Base-by-base conservation (phyloP, 805 yeast genomes). In the Yamadazyma phyllophila region DNA sequence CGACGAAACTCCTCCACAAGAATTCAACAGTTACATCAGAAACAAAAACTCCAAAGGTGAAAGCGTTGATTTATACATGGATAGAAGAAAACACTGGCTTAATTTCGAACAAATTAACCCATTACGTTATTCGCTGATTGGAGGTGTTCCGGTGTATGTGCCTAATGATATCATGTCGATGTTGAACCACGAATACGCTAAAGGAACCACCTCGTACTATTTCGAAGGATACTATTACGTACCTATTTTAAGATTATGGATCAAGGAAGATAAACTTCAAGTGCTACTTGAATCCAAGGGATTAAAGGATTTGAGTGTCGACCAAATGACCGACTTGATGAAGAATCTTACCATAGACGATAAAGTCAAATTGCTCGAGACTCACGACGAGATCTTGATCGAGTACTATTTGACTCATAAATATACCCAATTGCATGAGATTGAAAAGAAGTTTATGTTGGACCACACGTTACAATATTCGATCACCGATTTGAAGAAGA, bases 51-150 rank as follows among this genome's bases (percentile, higher is more conserved):
- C 56, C 12, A 45, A 41, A 14, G 48, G 50, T 32, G 46, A 51
- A 34, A 39, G 46, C n/a, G 47, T 47, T 7, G 55, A 55, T 40
- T 48, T 65, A 29, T 63, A 62, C 44, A 60, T 62, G 65, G 68
- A 64, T 48, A 47, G 69, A 45, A 52, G 68, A 48, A 65, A 61
- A 49, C 69, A 65, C 47, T 63, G 66, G 65, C 44, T 57, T 17
- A 53, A 49, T 36, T 57, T 55, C 36, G 62, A 59, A 36, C 61
- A 78, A 46, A 50, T 84, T 12, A 69, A 75, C 14, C 88, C 88
- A 1, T 59, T 85, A 45, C 58, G 71, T 16, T 61, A 74, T 38
- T 72, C 87, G 0, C 61, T 71, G 54, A 76, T 78, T 56, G 88
- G 84, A 51, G 84, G 86, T 2, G 78, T 56, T 13, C 66, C 66